Conservation (phyloP, 805 yeast genomes). For the Peterozyma toletana region DNA sequence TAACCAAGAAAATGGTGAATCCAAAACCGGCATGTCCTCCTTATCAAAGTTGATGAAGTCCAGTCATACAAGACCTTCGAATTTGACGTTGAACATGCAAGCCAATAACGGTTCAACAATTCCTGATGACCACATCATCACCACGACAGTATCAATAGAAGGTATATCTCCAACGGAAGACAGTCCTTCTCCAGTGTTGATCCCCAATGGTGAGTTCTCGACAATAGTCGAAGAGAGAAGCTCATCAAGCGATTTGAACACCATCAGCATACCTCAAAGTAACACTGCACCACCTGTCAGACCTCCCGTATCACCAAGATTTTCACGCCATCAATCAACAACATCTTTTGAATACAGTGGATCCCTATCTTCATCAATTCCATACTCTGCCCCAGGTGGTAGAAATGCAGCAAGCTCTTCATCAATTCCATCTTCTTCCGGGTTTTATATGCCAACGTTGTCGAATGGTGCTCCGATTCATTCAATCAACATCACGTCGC, state of each 20-base stretch:
- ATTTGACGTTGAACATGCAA: conserved; percentile 11
- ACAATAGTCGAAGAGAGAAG: too few relatives aligned
- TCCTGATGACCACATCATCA: conserved; percentile 14
- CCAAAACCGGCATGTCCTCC: conserved; percentile 17
- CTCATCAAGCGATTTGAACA: too few relatives aligned
- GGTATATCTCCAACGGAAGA: conserved; percentile 24
- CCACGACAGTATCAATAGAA: conserved; percentile 25
- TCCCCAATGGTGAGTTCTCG: neutral
- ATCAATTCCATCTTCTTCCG: conserved; percentile 17
- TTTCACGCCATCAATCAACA: conserved; percentile 9
- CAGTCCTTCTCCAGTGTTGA: neutral
- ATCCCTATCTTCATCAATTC: conserved; percentile 54
- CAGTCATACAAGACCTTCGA: conserved; percentile 11
- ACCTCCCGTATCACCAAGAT: conserved; percentile 9
- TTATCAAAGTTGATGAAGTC: conserved; percentile 24
- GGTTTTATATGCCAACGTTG: conserved; percentile 36
- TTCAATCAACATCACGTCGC: conserved; percentile 66
- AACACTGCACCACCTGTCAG: conserved; percentile 6
- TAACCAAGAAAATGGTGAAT: too few relatives aligned
- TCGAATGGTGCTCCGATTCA: conserved; percentile 51
- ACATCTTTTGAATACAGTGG: conserved; percentile 19
- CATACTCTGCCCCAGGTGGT: conserved; percentile 70
- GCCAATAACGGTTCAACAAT: neutral
- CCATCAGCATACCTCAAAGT: neutral
- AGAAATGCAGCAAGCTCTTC: conserved; percentile 22